Base-by-base conservation (phyloP, 2,329 filamentous ascomycete genomes). In the Phaeosphaeria sp. region DNA sequence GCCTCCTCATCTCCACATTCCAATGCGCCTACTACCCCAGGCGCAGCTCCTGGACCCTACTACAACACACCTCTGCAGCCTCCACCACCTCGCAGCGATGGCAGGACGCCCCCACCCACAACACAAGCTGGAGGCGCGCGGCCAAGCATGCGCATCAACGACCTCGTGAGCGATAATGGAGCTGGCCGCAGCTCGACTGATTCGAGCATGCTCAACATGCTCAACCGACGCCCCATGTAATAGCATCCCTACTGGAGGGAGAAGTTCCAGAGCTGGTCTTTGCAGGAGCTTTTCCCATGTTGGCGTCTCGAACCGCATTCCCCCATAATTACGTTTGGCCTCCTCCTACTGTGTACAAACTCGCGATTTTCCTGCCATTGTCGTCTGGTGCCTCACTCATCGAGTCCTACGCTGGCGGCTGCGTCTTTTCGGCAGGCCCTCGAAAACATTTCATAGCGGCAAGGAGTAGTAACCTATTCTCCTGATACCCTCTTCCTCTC, bases 201-300 rank as follows among this genome's bases (percentile, higher is more conserved):
- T 63, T 77, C 75, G 44, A 73, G 75, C 56, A 80, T 80, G 78
- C 73, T 80, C 47, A 78, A 76, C 64, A 76, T 76, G 69, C 73
- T 79, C 51, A 78, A 78, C 57, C 72, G 74, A 57, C 73, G 75
- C 59, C 73, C 73, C 56, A 73, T 75, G 72, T 75, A 74, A 64
- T 39, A 36, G 44, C 47, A 47, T 52, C 43, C 21, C 36, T 20
- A 45, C 50, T 17, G 51, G 36, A 60, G 59, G 56, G 50, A 46
- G 53, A 47, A 7, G 65, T 63, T 68, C 64, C 60, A 57, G 64
- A 72, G 72, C 72, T 68, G 72, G 72, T 63, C 67, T 70, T 73
- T 58, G 56, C 60, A 63, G 57, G 64, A 70, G 67, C 65, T 39
- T 39, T 61, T 55, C 57, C 52, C 51, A 55, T 48, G 59, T 50